Percentiles rank a stretch among this genome's conserved stretches.
These are phyloP conservation scores for Apophysomyces elegans DNA, from an alignment of 371 early-diverging fungal species.

Conservation along the genomic window DNA sequence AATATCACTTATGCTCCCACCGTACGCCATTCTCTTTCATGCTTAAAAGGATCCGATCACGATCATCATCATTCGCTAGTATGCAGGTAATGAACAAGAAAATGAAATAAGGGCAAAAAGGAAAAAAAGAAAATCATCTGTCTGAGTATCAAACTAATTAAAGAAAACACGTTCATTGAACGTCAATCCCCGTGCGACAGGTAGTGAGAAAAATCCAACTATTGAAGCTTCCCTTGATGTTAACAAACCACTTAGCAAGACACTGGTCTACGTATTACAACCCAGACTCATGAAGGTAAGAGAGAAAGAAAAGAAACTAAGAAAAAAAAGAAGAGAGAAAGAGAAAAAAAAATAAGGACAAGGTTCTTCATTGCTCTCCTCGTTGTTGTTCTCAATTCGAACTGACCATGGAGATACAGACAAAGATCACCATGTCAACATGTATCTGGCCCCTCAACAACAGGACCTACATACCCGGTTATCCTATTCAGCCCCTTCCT, in stretches of 20 bases:
- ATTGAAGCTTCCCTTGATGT: neutral
- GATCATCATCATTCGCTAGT: conserved; percentile 6
- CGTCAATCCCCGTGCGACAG: conserved; percentile 6
- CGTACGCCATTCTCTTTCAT: neutral
- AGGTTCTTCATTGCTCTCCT: neutral
- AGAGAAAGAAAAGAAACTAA: too few species aligned
- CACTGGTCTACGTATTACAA: neutral
- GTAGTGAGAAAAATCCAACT: neutral
- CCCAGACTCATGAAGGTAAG: conserved; percentile 2
- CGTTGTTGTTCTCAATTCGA: neutral
- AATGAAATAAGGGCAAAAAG: neutral
- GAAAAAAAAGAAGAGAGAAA: too few species aligned
- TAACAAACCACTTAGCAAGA: neutral
- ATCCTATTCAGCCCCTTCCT: conserved; percentile 10
- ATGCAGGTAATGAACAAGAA: neutral
- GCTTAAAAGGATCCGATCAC: conserved; percentile 3
- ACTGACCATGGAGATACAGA: neutral
- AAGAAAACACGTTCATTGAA: conserved; percentile 5
- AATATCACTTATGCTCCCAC: neutral
- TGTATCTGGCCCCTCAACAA: conserved; percentile 7
- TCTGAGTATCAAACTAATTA: conserved; percentile 11
- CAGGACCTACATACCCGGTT: conserved; percentile 7
- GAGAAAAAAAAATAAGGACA: neutral
- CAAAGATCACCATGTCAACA: conserved; percentile 2
- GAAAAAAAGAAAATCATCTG: conserved; percentile 3